phyloP scores from a whole-genome alignment of 495 filamentous ascomycete species.

The Amorphotheca resinae region DNA sequence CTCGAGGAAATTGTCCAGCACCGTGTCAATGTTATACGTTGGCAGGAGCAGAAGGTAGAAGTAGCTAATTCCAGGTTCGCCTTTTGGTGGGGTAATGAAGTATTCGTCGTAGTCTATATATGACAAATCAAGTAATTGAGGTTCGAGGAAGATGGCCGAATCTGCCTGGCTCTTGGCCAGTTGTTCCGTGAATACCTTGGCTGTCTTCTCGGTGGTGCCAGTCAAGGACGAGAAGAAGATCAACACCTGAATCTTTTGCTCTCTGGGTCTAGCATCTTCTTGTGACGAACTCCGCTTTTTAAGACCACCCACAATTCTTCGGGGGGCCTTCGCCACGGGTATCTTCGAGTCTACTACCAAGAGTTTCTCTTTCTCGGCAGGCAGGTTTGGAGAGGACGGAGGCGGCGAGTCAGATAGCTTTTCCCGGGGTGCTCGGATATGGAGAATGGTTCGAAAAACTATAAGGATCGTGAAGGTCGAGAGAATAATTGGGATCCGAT shows the following conservation, averaged over 20 bases:
- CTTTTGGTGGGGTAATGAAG: constrained; percentile 55
- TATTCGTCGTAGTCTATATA: constrained; percentile 85
- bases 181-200: constrained; percentile 41
- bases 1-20: constrained; percentile 66
- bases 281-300: constrained; percentile 24
- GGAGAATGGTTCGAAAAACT: constrained; percentile 29
- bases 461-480: constrained; percentile 27
- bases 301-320: constrained; percentile 36
- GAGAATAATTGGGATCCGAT: constrained; percentile 39
- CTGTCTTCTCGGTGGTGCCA: constrained; percentile 60
- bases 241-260: constrained; percentile 53
- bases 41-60: constrained; percentile 79
- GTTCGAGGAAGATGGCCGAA: constrained; percentile 34
- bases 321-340: constrained; percentile 23
- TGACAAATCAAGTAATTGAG: constrained; percentile 65
- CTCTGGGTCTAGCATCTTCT: constrained; percentile 13
- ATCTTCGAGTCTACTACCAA: constrained; percentile 11
- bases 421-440: constrained; percentile 19
- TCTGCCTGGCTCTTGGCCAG: constrained; percentile 29
- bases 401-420: constrained; percentile 16
- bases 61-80: constrained; percentile 33
- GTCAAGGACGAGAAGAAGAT: constrained; percentile 85
- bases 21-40: constrained; percentile 84
- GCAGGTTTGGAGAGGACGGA: constrained; percentile 20
- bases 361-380: constrained; percentile 11